These are phyloP conservation scores for Microdochium nivale DNA, from an alignment of 2,329 filamentous ascomycete species.

Conservation along the genomic window DNA sequence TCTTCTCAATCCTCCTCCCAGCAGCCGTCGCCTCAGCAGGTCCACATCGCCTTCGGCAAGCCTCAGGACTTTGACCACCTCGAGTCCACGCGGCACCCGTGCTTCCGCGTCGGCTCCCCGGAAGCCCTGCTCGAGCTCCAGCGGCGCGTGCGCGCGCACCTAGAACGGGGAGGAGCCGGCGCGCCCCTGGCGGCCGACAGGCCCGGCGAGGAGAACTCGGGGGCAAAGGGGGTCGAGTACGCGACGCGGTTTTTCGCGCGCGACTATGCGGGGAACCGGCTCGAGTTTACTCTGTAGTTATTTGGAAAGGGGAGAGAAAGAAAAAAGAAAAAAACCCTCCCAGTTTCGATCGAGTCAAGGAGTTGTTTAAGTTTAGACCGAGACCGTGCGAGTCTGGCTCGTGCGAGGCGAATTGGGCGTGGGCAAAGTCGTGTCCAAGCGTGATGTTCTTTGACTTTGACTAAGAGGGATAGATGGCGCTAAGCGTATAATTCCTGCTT, in stretches of 20 bases:
- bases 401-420: no score
- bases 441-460: no score
- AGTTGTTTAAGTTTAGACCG: no score
- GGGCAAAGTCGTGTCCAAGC: no score
- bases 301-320: no score
- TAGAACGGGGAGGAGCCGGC: slow-evolving; percentile 32
- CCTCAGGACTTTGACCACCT: slow-evolving; percentile 17
- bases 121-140: slow-evolving; percentile 40
- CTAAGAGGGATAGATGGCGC: no score
- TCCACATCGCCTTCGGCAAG: slow-evolving; percentile 42
- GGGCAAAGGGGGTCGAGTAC: slow-evolving; percentile 47
- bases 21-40: slow-evolving; percentile 32
- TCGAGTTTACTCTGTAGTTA: slow-evolving; percentile 45
- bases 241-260: slow-evolving; percentile 54
- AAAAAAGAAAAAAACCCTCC: no score
- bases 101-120: slow-evolving; percentile 41
- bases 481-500: no score
- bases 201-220: slow-evolving; percentile 34
- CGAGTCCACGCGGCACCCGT: slow-evolving; percentile 44
- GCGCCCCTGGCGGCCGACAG: slow-evolving; percentile 46
- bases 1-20: slow-evolving; percentile 24
- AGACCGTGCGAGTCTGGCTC: no score
- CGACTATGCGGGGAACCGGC: slow-evolving; percentile 44
- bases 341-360: no score
- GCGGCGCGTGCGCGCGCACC: slow-evolving; percentile 41